These are phyloP conservation scores for Lizanozyma gosingica DNA, from an alignment of 1,139 yeast species.

Conservation along the genomic window DNA sequence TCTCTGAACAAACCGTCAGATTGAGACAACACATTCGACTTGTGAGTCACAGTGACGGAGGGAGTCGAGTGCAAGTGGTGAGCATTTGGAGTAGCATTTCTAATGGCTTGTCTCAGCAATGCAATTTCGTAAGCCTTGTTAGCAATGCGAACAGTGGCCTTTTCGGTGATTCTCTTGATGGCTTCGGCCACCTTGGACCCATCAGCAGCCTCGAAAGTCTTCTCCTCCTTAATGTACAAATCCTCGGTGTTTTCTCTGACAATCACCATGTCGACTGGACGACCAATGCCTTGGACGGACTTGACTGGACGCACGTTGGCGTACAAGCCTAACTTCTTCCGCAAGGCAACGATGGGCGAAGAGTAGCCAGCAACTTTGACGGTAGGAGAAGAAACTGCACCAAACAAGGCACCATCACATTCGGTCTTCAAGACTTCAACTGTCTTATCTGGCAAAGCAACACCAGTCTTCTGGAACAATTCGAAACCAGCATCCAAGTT, in stretches of 20 bases:
- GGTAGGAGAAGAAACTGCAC: constrained; percentile 94
- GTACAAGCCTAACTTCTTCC: constrained; percentile 88
- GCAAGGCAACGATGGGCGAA: constrained; percentile 94
- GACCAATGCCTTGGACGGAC: constrained; percentile 72
- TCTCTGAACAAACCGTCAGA: constrained; percentile 96
- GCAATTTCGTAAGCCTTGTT: constrained; percentile 91
- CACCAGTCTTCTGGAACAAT: constrained; percentile 84
- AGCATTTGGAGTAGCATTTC: constrained; percentile 41
- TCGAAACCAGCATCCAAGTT: constrained; percentile 92
- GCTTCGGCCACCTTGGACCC: constrained; percentile 92
- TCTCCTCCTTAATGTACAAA: constrained; percentile 89
- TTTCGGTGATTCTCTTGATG: constrained; percentile 87
- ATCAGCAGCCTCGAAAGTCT: constrained; percentile 56
- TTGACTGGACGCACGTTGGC: constrained; percentile 98
- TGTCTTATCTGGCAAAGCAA: constrained; percentile 90
- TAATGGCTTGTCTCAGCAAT: constrained; percentile 74
- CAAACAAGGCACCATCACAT: constrained; percentile 96
- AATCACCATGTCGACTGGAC: constrained; percentile 94
- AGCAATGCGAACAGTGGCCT: constrained; percentile 80
- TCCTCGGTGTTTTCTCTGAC: constrained; percentile 99
- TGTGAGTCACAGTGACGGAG: constrained; percentile 87
- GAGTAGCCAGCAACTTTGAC: constrained; percentile 93
- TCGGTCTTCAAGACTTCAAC: constrained; percentile 67
- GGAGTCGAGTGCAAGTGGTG: constrained; percentile 44
- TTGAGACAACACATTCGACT: constrained; percentile 86